Evolutionary conservation across 306 rosid genomes (phyloP), one percentile per base, ranked within the genome.

Genomic region (Quercus ilex): DNA sequence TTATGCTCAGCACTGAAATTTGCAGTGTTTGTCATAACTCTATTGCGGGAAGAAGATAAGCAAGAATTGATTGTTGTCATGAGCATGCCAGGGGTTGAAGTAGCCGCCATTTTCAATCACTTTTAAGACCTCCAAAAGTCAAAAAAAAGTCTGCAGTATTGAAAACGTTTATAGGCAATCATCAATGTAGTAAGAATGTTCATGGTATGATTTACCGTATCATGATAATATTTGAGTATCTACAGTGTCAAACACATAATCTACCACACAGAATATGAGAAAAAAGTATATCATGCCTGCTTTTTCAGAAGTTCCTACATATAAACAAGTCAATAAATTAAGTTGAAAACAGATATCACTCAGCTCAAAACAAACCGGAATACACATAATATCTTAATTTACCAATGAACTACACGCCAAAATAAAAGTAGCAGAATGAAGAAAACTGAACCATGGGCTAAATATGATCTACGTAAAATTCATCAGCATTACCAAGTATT

Each of bases 11-110:
- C 68, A 76, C 76, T 81, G 46, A 85, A 78, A 78, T 74, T 67
- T 12, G 78, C 78, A 18, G 87, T 80, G 62, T 82, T 62, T 13
- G 83, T 74, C 56, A 75, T 67, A 70, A 60, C 56, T 77, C 85
- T 86, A 53, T 73, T 62, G 69, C 6, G 86, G 72, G 93, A 86
- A 41, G 90, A 83, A 26, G 80, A 79, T 81, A 88, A 55, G 71
- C 58, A 68, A 58, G 91, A 86, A 71, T 85, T 86, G 23, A 84
- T 83, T 71, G 92, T 78, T 12, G 91, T 92, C 76, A 90, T 82
- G 19, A 89, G 89, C 78, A 92, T 82, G 86, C 85, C 80, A 59
- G 96, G 85, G 79, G 88, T 79, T 56, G 94, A 83, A 30, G 88
- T 76, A 21, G 96, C 74, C 52, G 91, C 90, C 97, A 92, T 94